Conservation (phyloP, 768 basidiomycete genomes). For the Sporobolomyces pararoseus region DNA sequence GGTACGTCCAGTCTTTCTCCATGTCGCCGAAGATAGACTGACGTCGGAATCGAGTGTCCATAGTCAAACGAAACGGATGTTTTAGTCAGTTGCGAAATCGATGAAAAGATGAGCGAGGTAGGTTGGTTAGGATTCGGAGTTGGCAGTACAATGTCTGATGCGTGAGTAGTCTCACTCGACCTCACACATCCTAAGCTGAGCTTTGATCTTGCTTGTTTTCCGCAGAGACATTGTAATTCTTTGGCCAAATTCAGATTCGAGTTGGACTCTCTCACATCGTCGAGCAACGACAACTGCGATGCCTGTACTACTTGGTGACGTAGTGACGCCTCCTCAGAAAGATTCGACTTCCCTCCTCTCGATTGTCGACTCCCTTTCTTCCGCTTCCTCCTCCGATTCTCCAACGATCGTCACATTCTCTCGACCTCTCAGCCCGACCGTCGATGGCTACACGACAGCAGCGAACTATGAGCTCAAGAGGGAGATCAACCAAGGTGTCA, state of each 20-base stretch:
- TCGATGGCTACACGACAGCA: slow-evolving; percentile 7
- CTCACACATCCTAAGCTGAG: no score
- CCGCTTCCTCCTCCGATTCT: background rate
- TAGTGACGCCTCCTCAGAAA: background rate
- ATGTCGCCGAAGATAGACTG: no score
- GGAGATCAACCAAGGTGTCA: slow-evolving; percentile 25
- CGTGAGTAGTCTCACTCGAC: background rate
- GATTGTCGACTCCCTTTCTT: slow-evolving; percentile 14
- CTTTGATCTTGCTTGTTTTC: background rate
- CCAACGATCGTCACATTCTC: slow-evolving; percentile 27
- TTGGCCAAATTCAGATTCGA: slow-evolving; percentile 28
- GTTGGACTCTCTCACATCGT: slow-evolving; percentile 38
- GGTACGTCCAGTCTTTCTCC: background rate
- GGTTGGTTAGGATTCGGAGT: slow-evolving; percentile 20
- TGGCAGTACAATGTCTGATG: slow-evolving; percentile 25
- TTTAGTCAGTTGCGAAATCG: background rate
- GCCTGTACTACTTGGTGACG: slow-evolving; percentile 14
- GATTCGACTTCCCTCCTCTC: slow-evolving; percentile 5
- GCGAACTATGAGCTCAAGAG: slow-evolving; percentile 6
- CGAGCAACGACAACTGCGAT: slow-evolving; percentile 16
- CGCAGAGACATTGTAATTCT: slow-evolving; percentile 23
- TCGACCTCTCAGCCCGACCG: slow-evolving; percentile 1
- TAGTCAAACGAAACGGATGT: slow-evolving; percentile 20
- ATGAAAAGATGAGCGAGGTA: background rate
- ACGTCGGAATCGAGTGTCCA: background rate